phyloP scores from a whole-genome alignment of 495 filamentous ascomycete species.

The Trichoderma erinaceum region DNA sequence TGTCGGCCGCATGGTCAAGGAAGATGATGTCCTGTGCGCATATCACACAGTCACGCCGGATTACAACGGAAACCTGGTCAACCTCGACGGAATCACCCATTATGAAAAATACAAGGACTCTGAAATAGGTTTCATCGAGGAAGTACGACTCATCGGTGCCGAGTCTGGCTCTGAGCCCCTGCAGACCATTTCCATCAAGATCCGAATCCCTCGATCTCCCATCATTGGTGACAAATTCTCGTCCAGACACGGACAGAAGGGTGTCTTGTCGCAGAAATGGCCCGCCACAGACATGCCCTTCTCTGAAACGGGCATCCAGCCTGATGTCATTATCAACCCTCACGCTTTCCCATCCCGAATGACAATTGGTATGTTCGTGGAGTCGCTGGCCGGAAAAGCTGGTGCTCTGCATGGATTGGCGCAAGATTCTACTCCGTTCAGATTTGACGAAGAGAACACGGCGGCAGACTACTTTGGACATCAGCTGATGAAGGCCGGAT shows the following conservation, averaged over 20 bases:
- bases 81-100: constrained; percentile 72
- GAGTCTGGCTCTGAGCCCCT: constrained; percentile 75
- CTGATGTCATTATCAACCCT: constrained; percentile 97
- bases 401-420: constrained; percentile 89
- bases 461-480: constrained; percentile 93
- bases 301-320: constrained; percentile 92
- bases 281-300: constrained; percentile 93
- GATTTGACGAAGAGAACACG: constrained; percentile 85
- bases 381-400: constrained; percentile 91
- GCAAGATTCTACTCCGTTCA: constrained; percentile 91
- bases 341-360: constrained; percentile 99
- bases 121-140: constrained; percentile 83
- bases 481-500: constrained; percentile 87
- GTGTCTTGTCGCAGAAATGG: constrained; percentile 96
- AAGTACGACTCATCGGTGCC: constrained; percentile 80
- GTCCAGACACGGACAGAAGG: constrained; percentile 95
- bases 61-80: constrained; percentile 64
- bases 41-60: constrained; percentile 84
- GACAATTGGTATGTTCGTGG: constrained; percentile 99
- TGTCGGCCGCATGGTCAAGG: constrained; percentile 64
- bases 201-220: constrained; percentile 81
- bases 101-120: constrained; percentile 87
- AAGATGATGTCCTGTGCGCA: constrained; percentile 79
- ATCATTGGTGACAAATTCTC: constrained; percentile 99
- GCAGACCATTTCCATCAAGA: constrained; percentile 83